A percentile compares a stretch with the other conserved stretches of the same genome.
Conservation (phyloP, 768 basidiomycete species). For the Collybiopsis luxurians region DNA sequence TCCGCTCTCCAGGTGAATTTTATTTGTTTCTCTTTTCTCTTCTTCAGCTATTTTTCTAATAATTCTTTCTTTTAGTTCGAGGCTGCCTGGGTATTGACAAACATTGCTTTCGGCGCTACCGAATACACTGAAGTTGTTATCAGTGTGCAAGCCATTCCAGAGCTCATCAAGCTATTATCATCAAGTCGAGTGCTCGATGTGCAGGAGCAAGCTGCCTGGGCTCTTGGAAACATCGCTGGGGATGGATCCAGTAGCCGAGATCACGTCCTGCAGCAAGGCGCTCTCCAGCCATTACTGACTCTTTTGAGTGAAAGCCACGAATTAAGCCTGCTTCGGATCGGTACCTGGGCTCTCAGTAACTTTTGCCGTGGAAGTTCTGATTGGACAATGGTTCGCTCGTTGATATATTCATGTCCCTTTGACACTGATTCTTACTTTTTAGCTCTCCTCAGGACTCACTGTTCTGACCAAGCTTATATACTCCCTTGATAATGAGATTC, state of each 20-base stretch:
- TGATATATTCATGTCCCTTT: conserved; percentile 10
- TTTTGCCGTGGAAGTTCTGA: conserved; percentile 98
- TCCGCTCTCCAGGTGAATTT: conserved; percentile 75
- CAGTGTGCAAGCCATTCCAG: conserved; percentile 88
- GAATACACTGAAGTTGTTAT: conserved; percentile 99
- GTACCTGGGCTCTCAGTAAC: conserved; percentile 99
- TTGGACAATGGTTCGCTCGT: conserved; percentile 82
- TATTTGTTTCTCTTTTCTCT: conserved; percentile 4
- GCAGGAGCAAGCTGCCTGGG: conserved; percentile 99
- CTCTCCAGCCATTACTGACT: conserved; percentile 84
- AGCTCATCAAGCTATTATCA: conserved; percentile 94
- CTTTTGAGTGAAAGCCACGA: conserved; percentile 96
- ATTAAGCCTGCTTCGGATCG: conserved; percentile 96
- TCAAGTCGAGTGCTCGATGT: conserved; percentile 96
- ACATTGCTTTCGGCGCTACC: conserved; percentile 98
- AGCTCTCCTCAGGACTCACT: conserved; percentile 98
- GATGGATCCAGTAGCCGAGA: conserved; percentile 97
- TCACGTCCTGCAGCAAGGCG: conserved; percentile 92
- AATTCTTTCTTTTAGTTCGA: conserved; percentile 63
- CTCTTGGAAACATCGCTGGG: conserved; percentile 97
- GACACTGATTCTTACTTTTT: conserved; percentile 18
- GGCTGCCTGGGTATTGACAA: conserved; percentile 97
- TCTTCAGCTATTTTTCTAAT: conserved; percentile 5
- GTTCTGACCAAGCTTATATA: conserved; percentile 98
- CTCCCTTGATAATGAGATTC: conserved; percentile 96